Conservation (phyloP, 2,329 filamentous ascomycete species). For the Ilyonectria sp. region DNA sequence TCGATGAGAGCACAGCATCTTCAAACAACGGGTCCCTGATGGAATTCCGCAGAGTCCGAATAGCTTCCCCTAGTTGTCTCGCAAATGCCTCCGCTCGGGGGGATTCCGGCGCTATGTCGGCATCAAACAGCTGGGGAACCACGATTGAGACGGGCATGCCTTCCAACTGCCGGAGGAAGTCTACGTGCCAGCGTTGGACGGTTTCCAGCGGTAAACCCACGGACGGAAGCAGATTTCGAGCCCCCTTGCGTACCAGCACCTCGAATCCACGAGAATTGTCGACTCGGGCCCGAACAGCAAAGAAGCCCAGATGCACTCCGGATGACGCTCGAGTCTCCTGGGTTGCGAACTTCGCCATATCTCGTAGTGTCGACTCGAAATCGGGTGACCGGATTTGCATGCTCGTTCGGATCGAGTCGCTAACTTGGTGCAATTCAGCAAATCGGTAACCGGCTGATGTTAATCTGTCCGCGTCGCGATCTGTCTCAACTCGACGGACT, state of each 20-base stretch:
- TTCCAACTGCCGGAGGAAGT: constrained; percentile 67
- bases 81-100: constrained; percentile 62
- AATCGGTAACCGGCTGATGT: constrained; percentile 85
- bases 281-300: constrained; percentile 68
- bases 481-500: constrained; percentile 73
- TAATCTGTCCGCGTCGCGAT: constrained; percentile 74
- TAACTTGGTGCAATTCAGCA: constrained; percentile 77
- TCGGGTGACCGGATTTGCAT: constrained; percentile 80
- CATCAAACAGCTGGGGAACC: constrained; percentile 52
- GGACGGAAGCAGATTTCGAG: constrained; percentile 73
- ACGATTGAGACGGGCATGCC: constrained; percentile 56
- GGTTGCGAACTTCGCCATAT: constrained; percentile 73
- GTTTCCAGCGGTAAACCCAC: constrained; percentile 67
- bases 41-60: constrained; percentile 58
- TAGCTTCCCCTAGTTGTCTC: constrained; percentile 59
- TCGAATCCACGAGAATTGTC: constrained; percentile 70
- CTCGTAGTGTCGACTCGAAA: constrained; percentile 73
- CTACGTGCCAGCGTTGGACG: constrained; percentile 69
- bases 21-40: constrained; percentile 63
- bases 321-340: constrained; percentile 55
- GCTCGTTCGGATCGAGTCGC: constrained; percentile 76
- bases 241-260: constrained; percentile 70
- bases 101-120: constrained; percentile 51
- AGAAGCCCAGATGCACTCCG: constrained; percentile 73
- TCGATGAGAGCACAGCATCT: constrained; percentile 61